Percentiles rank a stretch among this genome's conserved stretches.
Conservation (phyloP, 768 basidiomycete genomes). For the Pisolithus tinctorius region DNA sequence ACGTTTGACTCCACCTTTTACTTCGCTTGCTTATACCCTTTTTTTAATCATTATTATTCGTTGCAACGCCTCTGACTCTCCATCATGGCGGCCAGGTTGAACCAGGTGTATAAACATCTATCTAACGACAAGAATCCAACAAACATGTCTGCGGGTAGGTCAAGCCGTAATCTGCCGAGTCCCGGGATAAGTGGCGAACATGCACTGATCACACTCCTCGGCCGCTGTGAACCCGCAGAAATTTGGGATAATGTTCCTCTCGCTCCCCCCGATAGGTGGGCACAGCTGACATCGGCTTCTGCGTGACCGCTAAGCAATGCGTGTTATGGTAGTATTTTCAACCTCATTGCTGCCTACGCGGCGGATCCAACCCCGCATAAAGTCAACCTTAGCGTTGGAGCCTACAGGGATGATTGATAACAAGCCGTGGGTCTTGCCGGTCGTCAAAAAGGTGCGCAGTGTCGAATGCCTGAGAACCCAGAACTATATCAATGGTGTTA, state of each 20-base stretch:
- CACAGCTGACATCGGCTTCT: not conserved
- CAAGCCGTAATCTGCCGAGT: conserved; percentile 7
- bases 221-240: conserved; percentile 37
- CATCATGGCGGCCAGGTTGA: conserved; percentile 51
- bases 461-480: not conserved
- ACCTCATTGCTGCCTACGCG: conserved; percentile 86
- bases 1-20: not conserved
- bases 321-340: conserved; percentile 64
- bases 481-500: not conserved
- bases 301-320: conserved; percentile 4
- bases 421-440: conserved; percentile 90
- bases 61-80: conserved; percentile 1
- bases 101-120: conserved; percentile 54
- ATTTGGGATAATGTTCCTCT: conserved; percentile 71
- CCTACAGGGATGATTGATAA: conserved; percentile 80
- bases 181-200: not conserved
- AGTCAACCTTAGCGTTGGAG: conserved; percentile 90
- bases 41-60: not conserved
- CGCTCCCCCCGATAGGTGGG: conserved; percentile 79
- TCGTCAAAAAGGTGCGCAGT: conserved; percentile 72
- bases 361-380: conserved; percentile 68
- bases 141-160: conserved; percentile 52
- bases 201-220: not conserved
- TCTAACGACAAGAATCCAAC: conserved; percentile 16
- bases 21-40: not conserved